Conservation (phyloP, 1,284 basidiomycete species). For the Schizophyllum amplum region DNA sequence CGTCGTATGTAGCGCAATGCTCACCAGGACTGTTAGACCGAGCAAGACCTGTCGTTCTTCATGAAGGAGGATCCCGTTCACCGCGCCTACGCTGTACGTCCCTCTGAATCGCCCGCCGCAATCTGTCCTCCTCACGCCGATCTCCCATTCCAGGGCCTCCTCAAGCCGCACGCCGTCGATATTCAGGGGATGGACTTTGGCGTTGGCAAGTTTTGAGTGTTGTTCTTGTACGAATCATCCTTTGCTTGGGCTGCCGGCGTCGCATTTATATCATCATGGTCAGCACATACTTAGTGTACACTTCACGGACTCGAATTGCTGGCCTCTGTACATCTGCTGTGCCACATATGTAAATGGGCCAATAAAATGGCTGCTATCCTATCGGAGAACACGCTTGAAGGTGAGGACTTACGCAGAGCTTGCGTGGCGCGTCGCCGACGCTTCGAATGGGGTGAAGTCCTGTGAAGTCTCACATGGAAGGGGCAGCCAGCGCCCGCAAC, state of each 20-base stretch:
- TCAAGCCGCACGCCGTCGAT: background rate
- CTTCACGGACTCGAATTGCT: background rate
- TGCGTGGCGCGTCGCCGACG: background rate
- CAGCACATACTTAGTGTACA: background rate
- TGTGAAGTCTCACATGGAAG: background rate
- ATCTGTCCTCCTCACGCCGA: background rate
- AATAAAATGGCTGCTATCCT: background rate
- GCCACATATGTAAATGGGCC: background rate
- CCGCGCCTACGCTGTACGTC: background rate
- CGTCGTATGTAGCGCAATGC: background rate
- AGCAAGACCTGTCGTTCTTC: background rate
- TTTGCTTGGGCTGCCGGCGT: background rate
- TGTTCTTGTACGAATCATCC: too few relatives aligned
- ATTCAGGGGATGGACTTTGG: background rate
- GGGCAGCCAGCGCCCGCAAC: too few relatives aligned
- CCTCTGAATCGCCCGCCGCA: background rate
- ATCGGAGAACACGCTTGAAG: background rate
- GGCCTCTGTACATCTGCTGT: background rate
- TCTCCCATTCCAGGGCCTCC: background rate
- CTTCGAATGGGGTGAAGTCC: background rate
- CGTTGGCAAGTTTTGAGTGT: background rate
- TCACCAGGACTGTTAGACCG: background rate
- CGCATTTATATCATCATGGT: background rate
- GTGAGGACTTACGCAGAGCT: background rate
- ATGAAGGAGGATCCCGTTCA: background rate